Base-by-base conservation (phyloP, 2,329 filamentous ascomycete species). In the Allantophomopsis lycopodina region DNA sequence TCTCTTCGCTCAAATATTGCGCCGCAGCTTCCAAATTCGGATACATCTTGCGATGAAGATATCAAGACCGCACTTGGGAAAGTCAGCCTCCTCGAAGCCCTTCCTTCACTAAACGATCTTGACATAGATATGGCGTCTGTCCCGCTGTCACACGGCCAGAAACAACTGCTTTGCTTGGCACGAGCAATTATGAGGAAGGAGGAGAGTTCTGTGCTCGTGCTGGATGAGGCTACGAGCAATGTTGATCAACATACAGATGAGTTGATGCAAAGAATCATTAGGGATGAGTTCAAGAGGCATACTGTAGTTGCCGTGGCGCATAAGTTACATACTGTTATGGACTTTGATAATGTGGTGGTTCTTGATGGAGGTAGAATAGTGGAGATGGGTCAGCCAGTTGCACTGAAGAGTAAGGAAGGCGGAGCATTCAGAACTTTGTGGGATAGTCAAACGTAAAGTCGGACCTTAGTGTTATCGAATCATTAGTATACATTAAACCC, bases 1-100 rank as follows among this genome's bases (percentile, higher is more conserved):
- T 18, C 35, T 21, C 23, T 41, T 4, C 35, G 40, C 7, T 36
- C 30, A 13, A 41, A 41, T 28, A 20, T 38, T 7, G 40, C 37
- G 15, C 32, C 32, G 8, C 23, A 28, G 11, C 7, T 28, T 8
- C 23, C 23, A 3, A 12, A 12, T 3, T 4, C 23, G 11, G 23
- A 28, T 10, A 28, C 23, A 6, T 28, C 23, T 3, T 8, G 23
- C 11, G 23, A 28, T 10, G 23, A 12, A 8, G 23, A 28, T 28
- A 12, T 28, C 23, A 28, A 12, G 23, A 28, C 23, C 10, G 23
- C 23, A 12, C 23, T 28, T 28, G 5, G 8, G 23, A 28, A 28
- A 8, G 23, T 28, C 23, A 8, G 23, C 23, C 23, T 28, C 11
- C 23, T 28, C 8, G 23, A 28, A 10, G 3, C 11, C 8, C 23